phyloP scores from a whole-genome alignment of 768 basidiomycete genomes.

The Naganishia vaughanmartiniae region DNA sequence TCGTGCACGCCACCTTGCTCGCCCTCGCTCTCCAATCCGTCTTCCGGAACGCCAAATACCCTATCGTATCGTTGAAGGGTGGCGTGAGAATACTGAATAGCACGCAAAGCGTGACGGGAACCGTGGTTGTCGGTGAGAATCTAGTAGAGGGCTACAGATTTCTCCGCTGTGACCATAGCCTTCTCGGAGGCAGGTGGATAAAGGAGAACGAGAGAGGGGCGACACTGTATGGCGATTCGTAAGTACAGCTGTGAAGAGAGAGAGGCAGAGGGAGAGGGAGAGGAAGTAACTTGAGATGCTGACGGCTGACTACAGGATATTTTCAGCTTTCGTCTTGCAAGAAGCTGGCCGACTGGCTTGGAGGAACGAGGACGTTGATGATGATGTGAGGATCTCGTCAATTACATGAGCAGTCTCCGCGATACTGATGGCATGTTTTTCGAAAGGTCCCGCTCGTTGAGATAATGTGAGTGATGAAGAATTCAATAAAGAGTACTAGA shows the following conservation, averaged over 20 bases:
- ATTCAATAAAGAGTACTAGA: too few species aligned
- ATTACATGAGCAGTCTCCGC: too few species aligned
- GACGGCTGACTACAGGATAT: conserved; percentile 59
- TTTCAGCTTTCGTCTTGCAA: conserved; percentile 78
- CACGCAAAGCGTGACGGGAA: conserved; percentile 61
- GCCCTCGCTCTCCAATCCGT: neutral
- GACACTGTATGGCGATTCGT: conserved; percentile 57
- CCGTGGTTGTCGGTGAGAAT: conserved; percentile 75
- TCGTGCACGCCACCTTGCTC: conserved; percentile 5
- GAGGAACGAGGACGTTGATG: neutral
- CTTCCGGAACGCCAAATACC: neutral
- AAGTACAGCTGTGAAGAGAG: conserved; percentile 37
- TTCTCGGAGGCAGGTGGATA: conserved; percentile 76
- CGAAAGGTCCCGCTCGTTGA: conserved; percentile 49
- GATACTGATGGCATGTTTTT: neutral
- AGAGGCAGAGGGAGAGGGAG: too few species aligned
- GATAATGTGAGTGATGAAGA: conserved; percentile 63
- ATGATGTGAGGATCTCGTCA: neutral
- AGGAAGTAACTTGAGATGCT: neutral
- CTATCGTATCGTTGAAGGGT: conserved; percentile 22
- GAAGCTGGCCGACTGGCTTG: conserved; percentile 75
- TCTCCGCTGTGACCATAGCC: conserved; percentile 60
- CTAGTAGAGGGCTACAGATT: conserved; percentile 50
- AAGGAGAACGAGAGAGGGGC: conserved; percentile 56
- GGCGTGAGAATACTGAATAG: conserved; percentile 43